phyloP scores from a whole-genome alignment of 164 flowering plant genomes.

The Magnolia kwangsiensis region DNA sequence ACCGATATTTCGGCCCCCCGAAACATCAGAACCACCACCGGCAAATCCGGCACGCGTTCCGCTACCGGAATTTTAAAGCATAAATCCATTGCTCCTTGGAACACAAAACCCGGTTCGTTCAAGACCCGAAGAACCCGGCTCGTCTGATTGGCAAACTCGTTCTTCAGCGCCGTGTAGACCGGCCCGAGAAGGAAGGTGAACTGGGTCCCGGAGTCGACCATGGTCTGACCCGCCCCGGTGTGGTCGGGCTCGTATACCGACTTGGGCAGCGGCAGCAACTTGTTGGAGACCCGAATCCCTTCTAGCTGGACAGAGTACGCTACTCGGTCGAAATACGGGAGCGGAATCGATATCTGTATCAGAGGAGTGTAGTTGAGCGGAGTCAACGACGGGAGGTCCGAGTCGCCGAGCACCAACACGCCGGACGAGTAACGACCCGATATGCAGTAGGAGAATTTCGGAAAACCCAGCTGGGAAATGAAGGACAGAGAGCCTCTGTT shows the following conservation, averaged over 20 bases:
- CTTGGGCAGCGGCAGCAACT: constrained; percentile 46
- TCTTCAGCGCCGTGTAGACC: constrained; percentile 56
- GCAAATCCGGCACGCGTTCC: constrained; percentile 33
- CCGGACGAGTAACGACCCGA: constrained; percentile 60
- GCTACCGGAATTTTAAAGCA: constrained; percentile 45
- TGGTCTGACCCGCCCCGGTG: constrained; percentile 91
- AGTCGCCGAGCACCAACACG: constrained; percentile 53
- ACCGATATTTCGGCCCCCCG: constrained; percentile 75
- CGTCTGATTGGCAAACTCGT: constrained; percentile 58
- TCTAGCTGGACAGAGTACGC: constrained; percentile 76
- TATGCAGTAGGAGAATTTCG: constrained; percentile 76
- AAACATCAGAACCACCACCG: constrained; percentile 61
- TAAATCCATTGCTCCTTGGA: constrained; percentile 77
- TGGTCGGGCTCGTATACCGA: constrained; percentile 72
- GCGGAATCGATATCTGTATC: constrained; percentile 43
- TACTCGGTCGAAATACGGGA: constrained; percentile 65
- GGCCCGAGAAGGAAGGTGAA: constrained; percentile 75
- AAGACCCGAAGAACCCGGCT: constrained; percentile 29
- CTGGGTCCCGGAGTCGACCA: constrained; percentile 89
- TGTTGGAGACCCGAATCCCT: constrained; percentile 53
- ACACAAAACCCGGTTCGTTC: constrained; percentile 54
- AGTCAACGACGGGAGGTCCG: constrained; percentile 19
- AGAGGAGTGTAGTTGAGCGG: constrained; percentile 68
- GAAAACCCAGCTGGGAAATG: constrained; percentile 56
- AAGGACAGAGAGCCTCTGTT: constrained; percentile 81